Evolutionary conservation across 345 rosid genomes (phyloP).

Genomic region (Brassica carinata): DNA sequence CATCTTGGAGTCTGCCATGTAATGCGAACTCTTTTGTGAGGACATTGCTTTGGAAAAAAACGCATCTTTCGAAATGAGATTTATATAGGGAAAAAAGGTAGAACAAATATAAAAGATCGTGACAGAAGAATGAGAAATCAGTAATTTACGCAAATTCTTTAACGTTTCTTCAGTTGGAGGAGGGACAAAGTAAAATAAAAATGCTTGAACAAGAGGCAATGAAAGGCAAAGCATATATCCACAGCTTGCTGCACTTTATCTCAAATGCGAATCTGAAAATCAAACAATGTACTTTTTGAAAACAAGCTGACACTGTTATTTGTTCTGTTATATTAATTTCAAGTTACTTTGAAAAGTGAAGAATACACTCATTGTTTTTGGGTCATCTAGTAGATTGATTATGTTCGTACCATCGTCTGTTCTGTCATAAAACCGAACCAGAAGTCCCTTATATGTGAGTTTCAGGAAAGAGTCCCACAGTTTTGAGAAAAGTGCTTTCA

Average conservation of each 20-base stretch:
- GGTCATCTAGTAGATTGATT: background rate
- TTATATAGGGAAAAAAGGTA: background rate
- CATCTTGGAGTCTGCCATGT: conserved; percentile 20
- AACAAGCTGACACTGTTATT: conserved; percentile 10
- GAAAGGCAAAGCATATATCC: conserved; percentile 30
- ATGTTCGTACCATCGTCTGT: background rate
- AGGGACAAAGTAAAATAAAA: conserved; percentile 12
- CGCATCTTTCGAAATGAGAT: background rate
- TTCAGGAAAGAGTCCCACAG: background rate
- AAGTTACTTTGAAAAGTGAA: background rate
- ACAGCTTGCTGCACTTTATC: conserved; percentile 13
- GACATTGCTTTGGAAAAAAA: conserved; percentile 1
- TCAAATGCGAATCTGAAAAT: background rate
- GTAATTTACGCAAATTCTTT: background rate
- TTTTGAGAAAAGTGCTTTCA: background rate
- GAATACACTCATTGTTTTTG: background rate
- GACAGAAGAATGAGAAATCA: background rate
- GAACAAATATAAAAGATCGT: background rate
- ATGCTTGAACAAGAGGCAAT: conserved; percentile 8
- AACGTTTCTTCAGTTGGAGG: background rate
- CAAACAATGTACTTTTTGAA: background rate
- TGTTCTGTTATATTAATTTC: background rate
- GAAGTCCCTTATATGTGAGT: background rate
- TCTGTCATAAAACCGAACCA: background rate
- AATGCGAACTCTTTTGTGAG: conserved; percentile 5